phyloP scores from a whole-genome alignment of 2,329 filamentous ascomycete species.

The Cytospora piceae region DNA sequence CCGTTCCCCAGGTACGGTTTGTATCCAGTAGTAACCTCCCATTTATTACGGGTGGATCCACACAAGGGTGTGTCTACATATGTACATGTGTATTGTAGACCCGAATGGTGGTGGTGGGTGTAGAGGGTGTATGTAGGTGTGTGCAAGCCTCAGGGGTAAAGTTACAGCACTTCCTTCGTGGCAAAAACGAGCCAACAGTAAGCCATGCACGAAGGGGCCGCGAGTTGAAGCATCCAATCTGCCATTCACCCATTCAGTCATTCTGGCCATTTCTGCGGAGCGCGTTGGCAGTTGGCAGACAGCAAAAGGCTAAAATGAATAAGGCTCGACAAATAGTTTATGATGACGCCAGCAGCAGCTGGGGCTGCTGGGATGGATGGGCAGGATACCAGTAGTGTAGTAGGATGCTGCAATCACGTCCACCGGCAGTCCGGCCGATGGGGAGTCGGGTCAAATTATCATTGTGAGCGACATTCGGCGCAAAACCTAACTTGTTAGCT shows the following conservation, averaged over 20 bases:
- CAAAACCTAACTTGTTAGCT: neutral
- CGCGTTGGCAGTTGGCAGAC: neutral
- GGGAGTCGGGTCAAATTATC: constrained; percentile 1
- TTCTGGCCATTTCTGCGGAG: neutral
- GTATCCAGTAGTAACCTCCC: neutral
- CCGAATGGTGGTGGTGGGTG: neutral
- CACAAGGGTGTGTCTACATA: neutral
- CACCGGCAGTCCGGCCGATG: neutral
- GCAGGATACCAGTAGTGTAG: no score
- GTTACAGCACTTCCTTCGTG: constrained; percentile 11
- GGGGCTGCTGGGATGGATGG: neutral
- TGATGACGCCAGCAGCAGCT: neutral
- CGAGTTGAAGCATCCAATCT: neutral
- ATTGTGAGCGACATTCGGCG: constrained; percentile 18
- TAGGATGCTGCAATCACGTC: neutral
- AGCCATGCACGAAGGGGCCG: neutral
- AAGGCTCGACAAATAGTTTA: neutral
- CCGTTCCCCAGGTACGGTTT: neutral
- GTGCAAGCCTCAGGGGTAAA: constrained; percentile 16
- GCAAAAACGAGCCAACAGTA: neutral
- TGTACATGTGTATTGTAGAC: neutral
- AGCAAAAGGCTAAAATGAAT: neutral
- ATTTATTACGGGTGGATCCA: neutral
- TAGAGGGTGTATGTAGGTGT: neutral
- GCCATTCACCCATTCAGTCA: neutral